phyloP scores from a whole-genome alignment of 305 asterid species.

The Fraxinus latifolia region DNA sequence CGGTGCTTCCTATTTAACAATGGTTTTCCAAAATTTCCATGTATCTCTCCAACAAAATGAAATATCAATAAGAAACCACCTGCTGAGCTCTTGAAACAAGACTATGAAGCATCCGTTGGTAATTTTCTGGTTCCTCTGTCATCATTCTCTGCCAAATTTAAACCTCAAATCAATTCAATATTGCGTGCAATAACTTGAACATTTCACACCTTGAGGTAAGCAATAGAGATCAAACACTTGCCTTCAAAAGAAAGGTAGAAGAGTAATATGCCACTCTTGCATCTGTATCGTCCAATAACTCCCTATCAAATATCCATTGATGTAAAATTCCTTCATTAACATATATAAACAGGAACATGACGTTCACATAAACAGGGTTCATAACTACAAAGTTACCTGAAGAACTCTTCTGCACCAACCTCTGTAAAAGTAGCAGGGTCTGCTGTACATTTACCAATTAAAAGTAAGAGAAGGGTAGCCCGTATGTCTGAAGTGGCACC shows the following conservation, averaged over 20 bases:
- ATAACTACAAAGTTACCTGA: slow-evolving; percentile 52
- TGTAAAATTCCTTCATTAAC: slow-evolving; percentile 9
- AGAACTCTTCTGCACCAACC: slow-evolving; percentile 91
- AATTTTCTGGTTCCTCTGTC: slow-evolving; percentile 90
- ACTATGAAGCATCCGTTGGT: slow-evolving; percentile 90
- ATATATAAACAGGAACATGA: neutral
- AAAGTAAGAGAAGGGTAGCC: slow-evolving; percentile 93
- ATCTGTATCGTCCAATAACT: slow-evolving; percentile 87
- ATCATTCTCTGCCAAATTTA: slow-evolving; percentile 79
- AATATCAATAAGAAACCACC: slow-evolving; percentile 39
- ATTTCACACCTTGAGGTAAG: slow-evolving; percentile 23
- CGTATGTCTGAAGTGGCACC: slow-evolving; percentile 98
- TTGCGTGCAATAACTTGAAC: neutral
- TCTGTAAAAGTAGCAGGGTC: slow-evolving; percentile 84
- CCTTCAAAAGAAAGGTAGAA: slow-evolving; percentile 97
- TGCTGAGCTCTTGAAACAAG: slow-evolving; percentile 96
- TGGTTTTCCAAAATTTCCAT: slow-evolving; percentile 1
- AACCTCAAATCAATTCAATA: slow-evolving; percentile 21
- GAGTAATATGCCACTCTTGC: slow-evolving; percentile 99
- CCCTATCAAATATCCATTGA: slow-evolving; percentile 53
- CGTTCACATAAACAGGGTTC: slow-evolving; percentile 20
- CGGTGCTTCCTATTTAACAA: neutral
- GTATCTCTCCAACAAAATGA: slow-evolving; percentile 13
- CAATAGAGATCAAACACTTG: slow-evolving; percentile 38
- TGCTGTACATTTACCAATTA: slow-evolving; percentile 95